Evolutionary conservation across 2,329 filamentous ascomycete genomes (phyloP).

Genomic region (Exophiala sideris): DNA sequence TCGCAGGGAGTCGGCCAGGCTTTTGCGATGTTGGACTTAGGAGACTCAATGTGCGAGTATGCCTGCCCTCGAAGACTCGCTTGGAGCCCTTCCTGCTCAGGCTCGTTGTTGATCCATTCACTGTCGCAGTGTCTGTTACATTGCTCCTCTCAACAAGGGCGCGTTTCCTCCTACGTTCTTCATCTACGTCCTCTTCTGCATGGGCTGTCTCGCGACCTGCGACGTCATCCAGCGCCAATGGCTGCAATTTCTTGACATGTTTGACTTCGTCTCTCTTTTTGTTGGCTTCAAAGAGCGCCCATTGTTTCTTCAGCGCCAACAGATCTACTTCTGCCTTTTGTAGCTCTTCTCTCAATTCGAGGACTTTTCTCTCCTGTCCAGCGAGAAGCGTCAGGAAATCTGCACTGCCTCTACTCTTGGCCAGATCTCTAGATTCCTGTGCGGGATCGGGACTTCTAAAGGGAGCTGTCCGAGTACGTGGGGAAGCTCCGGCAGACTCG

Average conservation of each 20-base stretch:
- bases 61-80: conserved; percentile 64
- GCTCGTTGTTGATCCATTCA: not conserved
- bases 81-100: conserved; percentile 37
- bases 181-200: conserved; percentile 17
- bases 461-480: conserved; percentile 12
- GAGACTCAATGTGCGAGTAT: conserved; percentile 70
- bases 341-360: conserved; percentile 91
- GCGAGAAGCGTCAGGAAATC: conserved; percentile 86
- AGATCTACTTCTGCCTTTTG: conserved; percentile 75
- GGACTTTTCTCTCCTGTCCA: conserved; percentile 81
- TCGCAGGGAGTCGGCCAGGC: not conserved
- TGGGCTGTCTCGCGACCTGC: not conserved
- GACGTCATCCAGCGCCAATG: conserved; percentile 21
- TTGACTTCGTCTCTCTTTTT: conserved; percentile 67
- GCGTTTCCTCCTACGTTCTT: conserved; percentile 21
- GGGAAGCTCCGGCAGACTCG: conserved; percentile 27
- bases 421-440: conserved; percentile 25
- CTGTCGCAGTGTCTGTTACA: not conserved
- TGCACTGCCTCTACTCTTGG: conserved; percentile 51
- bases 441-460: conserved; percentile 9
- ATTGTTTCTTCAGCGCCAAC: conserved; percentile 74
- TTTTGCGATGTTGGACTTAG: conserved; percentile 48
- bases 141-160: conserved; percentile 20
- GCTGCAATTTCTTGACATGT: conserved; percentile 21
- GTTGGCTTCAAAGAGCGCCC: conserved; percentile 70